Base-by-base conservation (phyloP, 2,329 filamentous ascomycete species). In the Ophiostoma novo-ulmi region DNA sequence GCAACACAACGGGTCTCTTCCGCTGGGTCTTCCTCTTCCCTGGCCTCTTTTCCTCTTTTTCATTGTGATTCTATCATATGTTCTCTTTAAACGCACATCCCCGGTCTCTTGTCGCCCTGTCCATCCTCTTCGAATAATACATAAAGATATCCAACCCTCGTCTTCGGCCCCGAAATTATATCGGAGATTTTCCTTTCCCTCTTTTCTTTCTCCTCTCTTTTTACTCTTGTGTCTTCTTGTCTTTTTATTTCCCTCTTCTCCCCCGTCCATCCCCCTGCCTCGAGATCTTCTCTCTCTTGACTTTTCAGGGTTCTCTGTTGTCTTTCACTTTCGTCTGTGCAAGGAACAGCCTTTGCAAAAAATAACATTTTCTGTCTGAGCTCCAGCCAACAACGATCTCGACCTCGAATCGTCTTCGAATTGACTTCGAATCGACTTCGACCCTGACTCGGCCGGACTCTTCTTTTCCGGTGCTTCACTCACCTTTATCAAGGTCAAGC, bases 131-230 rank as follows among this genome's bases (percentile, higher is more conserved):
- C 17, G 63, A 22, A 41, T 22, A 39, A 39, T 39, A 39, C 26
- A 58, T 68, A 68, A 58, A 26, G 17, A 58, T 68, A 68, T 68
- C 22, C 10, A 17, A 10, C 44, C 67, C 67, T 22, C 35, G 58
- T 26, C 52, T 26, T 55, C 3, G 44, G 58, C 13, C 67, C 58
- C 35, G 38, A 8, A 39, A 26, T 41, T 31, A 10, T n/a, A 22
- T 69, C 26, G 48, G 20, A 41, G 22, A 39, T 64, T 61, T 66
- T 55, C 14, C 36, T 48, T 26, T 61, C 11, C 5, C 41, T 8
- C 1, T n/a, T 26, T 38, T n/a, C 31, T 48, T 63, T 11, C 31
- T 44, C 38, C 44, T n/a, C 38, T 36, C n/a, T 26, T n/a, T 58
- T 26, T 17, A 11, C n/a, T 58, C 52, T 26, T 13, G 2, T 26